Base-by-base conservation (phyloP, 208 protist genomes). In the Wallacemonas collosoma region DNA sequence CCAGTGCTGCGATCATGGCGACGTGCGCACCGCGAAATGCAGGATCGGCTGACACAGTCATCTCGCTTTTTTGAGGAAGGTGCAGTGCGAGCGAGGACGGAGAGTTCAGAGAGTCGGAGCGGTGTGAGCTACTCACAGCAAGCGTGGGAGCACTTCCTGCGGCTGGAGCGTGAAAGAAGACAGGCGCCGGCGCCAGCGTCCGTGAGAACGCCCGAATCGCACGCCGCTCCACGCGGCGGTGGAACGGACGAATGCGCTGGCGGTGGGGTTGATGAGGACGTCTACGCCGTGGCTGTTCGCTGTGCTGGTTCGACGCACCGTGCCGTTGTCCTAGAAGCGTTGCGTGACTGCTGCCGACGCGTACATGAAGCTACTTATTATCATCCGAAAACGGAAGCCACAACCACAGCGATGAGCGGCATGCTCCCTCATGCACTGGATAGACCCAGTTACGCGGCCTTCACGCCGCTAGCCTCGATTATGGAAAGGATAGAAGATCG, bases 1-100 rank as follows among this genome's bases (percentile, higher is more conserved):
- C 66, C 72, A 50, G 74, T 64, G 44, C 54, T 86, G 60, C 76
- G 81, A 15, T 51, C 71, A 35, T 75, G 71, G 68, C 76, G 81
- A 1, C 57, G 44, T 6, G 65, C 76, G 14, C 76, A 76, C 43
- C 75, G 76, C 45, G 73, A 72, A 41, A 44, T 65, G 4, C 12
- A 26, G 60, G 43, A 44, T 15, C 15, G 38, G 5, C 60, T 65
- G n/a, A 4, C 6, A 38, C 8, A 38, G 38, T 2, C 38, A n/a
- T 38, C 56, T 6, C 5, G 15, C 56, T 62, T 62, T 38, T 62
- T 62, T 15, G 56, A 51, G 9, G 60, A 65, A 26, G 60, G 60
- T 26, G 8, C 8, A 26, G 26, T 26, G 26, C 26, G 26, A 26
- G 26, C 26, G 26, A 26, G 26, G 26, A 26, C 26, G 26, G 26